Percentiles rank a stretch among this genome's conserved stretches.
Conservation (phyloP, 148 eudicot genomes). For the Nyssa sinensis region DNA sequence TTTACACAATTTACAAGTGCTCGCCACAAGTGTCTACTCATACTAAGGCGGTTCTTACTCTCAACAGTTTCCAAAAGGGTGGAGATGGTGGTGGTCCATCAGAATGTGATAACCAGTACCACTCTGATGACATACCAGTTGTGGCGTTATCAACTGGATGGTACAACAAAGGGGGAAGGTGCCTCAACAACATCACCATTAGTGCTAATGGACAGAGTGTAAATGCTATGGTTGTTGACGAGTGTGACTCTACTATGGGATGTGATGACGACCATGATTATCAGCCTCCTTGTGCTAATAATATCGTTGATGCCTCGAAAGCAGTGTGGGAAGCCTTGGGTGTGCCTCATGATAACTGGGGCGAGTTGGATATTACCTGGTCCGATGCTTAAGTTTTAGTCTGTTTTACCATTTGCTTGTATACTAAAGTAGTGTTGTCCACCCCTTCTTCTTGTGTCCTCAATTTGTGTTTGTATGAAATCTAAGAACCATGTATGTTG, state of each 20-base stretch:
- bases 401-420: not conserved
- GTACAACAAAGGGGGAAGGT: conserved; percentile 29
- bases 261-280: conserved; percentile 40
- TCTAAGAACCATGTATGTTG: not conserved
- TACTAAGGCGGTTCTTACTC: conserved; percentile 32
- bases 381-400: conserved; percentile 32
- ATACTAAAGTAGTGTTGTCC: not conserved
- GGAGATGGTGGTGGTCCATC: conserved; percentile 40
- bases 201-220: conserved; percentile 27
- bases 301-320: conserved; percentile 38
- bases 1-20: conserved; percentile 35
- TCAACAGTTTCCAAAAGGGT: conserved; percentile 37
- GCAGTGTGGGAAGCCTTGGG: conserved; percentile 43
- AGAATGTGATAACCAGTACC: conserved; percentile 33
- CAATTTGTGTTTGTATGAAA: not conserved
- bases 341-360: conserved; percentile 22
- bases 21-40: conserved; percentile 28
- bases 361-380: conserved; percentile 32
- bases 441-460: not conserved
- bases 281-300: conserved; percentile 32
- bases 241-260: conserved; percentile 41
- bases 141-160: conserved; percentile 59
- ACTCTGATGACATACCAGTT: conserved; percentile 27
- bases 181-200: conserved; percentile 30
- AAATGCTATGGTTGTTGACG: conserved; percentile 42